These are phyloP conservation scores for Russula griseocarnosa DNA, from an alignment of 768 basidiomycete species.

Conservation along the genomic window DNA sequence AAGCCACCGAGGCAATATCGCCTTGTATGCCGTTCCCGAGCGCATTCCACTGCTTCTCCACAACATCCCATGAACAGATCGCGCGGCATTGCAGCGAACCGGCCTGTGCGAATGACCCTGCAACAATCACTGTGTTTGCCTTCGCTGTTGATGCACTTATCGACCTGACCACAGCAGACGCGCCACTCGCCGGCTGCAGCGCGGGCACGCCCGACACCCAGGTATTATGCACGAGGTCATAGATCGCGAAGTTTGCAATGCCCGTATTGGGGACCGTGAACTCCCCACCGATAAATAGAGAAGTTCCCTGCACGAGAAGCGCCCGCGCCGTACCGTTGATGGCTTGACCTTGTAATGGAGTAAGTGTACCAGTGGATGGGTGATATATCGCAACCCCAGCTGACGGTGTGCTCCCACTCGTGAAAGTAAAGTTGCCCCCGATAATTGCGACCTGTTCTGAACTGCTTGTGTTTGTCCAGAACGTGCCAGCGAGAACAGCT, in stretches of 20 bases:
- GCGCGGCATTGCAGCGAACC: conserved; percentile 70
- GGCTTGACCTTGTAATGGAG: conserved; percentile 55
- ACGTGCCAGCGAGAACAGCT: conserved; percentile 78
- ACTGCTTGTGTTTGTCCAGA: conserved; percentile 80
- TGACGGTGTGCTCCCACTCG: conserved; percentile 37
- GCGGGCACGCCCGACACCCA: conserved; percentile 64
- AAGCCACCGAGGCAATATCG: conserved; percentile 71
- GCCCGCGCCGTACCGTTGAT: conserved; percentile 72
- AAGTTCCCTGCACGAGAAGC: conserved; percentile 66
- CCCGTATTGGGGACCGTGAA: conserved; percentile 59
- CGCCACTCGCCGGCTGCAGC: conserved; percentile 53
- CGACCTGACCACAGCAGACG: conserved; percentile 62
- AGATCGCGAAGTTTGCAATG: conserved; percentile 71
- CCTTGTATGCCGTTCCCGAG: conserved; percentile 81
- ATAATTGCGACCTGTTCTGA: conserved; percentile 66
- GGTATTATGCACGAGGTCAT: conserved; percentile 60
- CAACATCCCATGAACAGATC: conserved; percentile 72
- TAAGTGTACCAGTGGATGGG: conserved; percentile 44
- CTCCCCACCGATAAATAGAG: conserved; percentile 80
- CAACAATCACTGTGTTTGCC: conserved; percentile 65
- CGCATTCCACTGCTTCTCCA: conserved; percentile 68
- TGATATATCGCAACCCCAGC: conserved; percentile 73
- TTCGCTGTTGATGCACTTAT: conserved; percentile 61
- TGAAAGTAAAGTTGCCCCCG: conserved; percentile 85
- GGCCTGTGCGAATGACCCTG: conserved; percentile 81